A percentile compares a stretch with the other conserved stretches of the same genome.
Conservation (phyloP, 2,329 filamentous ascomycete genomes). For the Aspergillus pseudoviridinutans region DNA sequence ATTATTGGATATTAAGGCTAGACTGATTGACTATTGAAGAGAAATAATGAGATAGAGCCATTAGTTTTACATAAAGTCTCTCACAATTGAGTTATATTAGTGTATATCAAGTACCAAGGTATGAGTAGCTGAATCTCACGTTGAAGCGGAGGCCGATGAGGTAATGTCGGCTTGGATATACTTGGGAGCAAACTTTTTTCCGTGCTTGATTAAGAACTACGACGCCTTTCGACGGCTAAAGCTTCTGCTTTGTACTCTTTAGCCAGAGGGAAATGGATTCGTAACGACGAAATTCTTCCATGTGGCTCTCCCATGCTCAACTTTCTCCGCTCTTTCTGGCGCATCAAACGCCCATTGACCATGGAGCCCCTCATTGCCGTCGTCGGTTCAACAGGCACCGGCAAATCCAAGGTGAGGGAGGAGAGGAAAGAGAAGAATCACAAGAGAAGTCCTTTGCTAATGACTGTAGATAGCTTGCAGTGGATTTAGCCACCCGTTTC, state of each 20-base stretch:
- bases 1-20: not conserved
- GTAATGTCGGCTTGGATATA: not conserved
- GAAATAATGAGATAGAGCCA: not conserved
- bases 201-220: not conserved
- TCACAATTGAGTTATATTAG: not conserved
- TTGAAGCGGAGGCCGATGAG: not conserved
- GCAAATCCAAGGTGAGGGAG: conserved; percentile 75
- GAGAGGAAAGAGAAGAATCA: not conserved
- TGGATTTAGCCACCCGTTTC: conserved; percentile 77
- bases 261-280: not conserved
- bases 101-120: not conserved
- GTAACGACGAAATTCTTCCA: conserved; percentile 7
- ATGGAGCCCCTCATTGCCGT: conserved; percentile 68
- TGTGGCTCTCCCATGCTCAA: conserved; percentile 22
- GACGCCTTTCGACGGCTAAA: not conserved
- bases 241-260: not conserved
- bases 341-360: conserved; percentile 16
- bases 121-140: not conserved
- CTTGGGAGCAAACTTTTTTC: not conserved
- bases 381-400: conserved; percentile 86
- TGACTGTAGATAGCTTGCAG: conserved; percentile 64
- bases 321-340: conserved; percentile 19
- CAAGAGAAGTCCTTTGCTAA: conserved; percentile 18
- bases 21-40: not conserved
- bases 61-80: not conserved